Base-by-base conservation (phyloP, 306 rosid species). In the Begonia fuchsioides region DNA sequence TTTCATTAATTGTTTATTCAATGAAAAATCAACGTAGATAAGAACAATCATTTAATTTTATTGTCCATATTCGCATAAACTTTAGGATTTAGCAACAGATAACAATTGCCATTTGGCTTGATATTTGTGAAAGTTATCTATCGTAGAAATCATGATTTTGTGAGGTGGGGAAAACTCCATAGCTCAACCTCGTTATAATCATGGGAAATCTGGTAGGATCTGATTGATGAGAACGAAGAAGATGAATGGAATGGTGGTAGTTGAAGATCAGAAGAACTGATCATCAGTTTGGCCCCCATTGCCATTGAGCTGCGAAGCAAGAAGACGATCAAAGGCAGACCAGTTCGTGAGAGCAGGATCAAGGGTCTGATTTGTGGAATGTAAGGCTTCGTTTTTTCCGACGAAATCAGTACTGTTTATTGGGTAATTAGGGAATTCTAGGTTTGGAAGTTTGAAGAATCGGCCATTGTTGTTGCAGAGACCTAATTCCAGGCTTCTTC, bases 261-360 rank as follows among this genome's bases (percentile, higher is more conserved):
- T 51, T 66, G 84, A 4, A 69, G 77, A 53, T 69, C 73, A 8
- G 35, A 54, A 62, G 73, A 60, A 26, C 47, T 72, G 1, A 19
- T 52, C 45, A 69, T 54, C 72, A 3, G 67, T 57, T 38, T 76
- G 83, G 38, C 77, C 84, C 43, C 77, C 84, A 10, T 41, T 11
- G 3, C 45, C 45, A 47, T 73, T 77, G 12, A 72, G 67, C 39
- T 77, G 84, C 39, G 72, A 77, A 8, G 79, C 84, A 0, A 73
- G 74, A 1, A 77, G 70, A 12, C 80, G 53, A 49, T 77, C 84
- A 49, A 77, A 53, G 2, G 74, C 72, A 18, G 61, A 74, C 84
- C 84, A 77, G 65, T 61, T 69, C 26, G 80, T 55, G 13, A 73
- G 67, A 9, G 57, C 45, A 11, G 39, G 20, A 67, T 43, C 47